These are phyloP conservation scores for Eucalyptus erythrocorys DNA, from an alignment of 345 rosid genomes.

Conservation along the genomic window DNA sequence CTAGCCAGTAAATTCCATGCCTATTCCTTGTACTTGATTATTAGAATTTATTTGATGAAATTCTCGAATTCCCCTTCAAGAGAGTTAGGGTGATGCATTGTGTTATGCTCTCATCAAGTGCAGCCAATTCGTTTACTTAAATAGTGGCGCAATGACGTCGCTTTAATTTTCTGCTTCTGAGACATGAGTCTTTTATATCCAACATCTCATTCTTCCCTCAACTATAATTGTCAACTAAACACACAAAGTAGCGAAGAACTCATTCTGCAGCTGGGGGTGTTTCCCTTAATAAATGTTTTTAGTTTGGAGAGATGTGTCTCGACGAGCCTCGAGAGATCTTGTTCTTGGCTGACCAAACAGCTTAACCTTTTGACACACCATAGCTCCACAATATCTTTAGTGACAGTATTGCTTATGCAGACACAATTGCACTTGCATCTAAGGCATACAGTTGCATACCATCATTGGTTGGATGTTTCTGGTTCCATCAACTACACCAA, in stretches of 20 bases:
- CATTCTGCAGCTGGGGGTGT: not conserved
- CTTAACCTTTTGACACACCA: conserved; percentile 5
- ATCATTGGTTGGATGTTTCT: not conserved
- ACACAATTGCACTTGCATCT: not conserved
- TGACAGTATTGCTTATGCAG: not conserved
- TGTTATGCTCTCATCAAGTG: not conserved
- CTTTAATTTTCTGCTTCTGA: not conserved
- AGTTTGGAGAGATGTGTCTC: not conserved
- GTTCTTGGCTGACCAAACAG: not conserved
- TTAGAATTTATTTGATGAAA: too few species aligned
- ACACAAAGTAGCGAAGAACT: not conserved
- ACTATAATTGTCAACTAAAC: not conserved
- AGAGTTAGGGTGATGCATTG: too few species aligned
- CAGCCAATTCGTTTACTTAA: not conserved
- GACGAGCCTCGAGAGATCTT: not conserved
- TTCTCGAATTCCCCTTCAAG: too few species aligned
- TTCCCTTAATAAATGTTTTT: not conserved
- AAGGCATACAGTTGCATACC: not conserved
- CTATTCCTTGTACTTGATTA: too few species aligned
- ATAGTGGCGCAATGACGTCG: not conserved
- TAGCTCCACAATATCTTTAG: not conserved
- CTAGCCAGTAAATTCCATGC: too few species aligned
- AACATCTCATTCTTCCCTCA: not conserved
- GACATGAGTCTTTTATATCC: not conserved
- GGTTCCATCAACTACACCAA: not conserved